Percentiles rank a stretch among this genome's conserved stretches.
Conservation (phyloP, 495 filamentous ascomycete species). For the Poronia punctata region DNA sequence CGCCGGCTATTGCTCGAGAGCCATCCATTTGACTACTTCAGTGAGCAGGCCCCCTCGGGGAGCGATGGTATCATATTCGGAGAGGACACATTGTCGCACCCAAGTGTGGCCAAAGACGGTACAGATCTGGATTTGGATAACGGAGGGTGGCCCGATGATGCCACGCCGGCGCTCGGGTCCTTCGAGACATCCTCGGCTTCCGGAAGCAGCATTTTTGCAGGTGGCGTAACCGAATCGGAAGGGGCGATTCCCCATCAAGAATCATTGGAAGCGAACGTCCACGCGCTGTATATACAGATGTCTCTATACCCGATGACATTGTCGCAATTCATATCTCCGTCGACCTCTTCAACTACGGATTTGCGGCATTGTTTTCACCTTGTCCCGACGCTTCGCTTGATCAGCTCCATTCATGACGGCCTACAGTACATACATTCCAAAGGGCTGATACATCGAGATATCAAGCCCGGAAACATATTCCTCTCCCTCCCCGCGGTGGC, state of each 20-base stretch:
- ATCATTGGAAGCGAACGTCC: conserved; percentile 27
- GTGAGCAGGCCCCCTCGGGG: conserved; percentile 3
- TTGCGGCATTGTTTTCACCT: conserved; percentile 49
- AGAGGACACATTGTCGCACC: conserved; percentile 17
- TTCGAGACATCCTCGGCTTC: conserved; percentile 29
- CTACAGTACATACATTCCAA: conserved; percentile 69
- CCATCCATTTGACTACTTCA: conserved; percentile 14
- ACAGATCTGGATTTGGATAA: not conserved
- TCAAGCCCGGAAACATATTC: conserved; percentile 99
- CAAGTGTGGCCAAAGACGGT: not conserved
- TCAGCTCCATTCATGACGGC: conserved; percentile 22
- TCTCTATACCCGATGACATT: conserved; percentile 49
- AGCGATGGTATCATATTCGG: conserved; percentile 23
- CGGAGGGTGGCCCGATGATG: conserved; percentile 27
- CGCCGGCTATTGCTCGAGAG: conserved; percentile 16
- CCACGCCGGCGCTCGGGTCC: conserved; percentile 24
- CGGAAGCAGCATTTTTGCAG: conserved; percentile 45
- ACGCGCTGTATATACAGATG: conserved; percentile 53
- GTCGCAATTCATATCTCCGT: conserved; percentile 30
- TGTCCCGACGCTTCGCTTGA: conserved; percentile 33
- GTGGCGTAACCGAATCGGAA: conserved; percentile 38
- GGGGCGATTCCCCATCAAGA: conserved; percentile 24
- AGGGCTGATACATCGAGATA: conserved; percentile 91
- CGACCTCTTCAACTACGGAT: conserved; percentile 4
- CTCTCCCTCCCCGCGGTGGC: conserved; percentile 43